Conservation (phyloP, 148 eudicot genomes). For the Limonium bicolor region DNA sequence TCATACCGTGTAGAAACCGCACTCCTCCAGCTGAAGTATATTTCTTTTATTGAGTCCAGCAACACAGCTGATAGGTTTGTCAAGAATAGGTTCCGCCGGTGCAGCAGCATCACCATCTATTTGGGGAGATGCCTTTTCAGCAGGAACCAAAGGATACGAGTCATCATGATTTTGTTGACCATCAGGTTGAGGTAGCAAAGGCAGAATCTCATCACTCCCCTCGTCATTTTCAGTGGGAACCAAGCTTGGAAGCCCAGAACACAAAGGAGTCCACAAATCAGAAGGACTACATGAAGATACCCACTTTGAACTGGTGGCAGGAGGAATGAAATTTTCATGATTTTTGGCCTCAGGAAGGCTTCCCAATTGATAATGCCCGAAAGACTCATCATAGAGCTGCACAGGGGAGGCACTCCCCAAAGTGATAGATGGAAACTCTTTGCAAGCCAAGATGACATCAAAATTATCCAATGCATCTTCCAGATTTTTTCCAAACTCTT, state of each 20-base stretch:
- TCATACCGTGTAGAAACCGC: slow-evolving; percentile 74
- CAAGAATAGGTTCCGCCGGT: slow-evolving; percentile 36
- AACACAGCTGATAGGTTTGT: slow-evolving; percentile 43
- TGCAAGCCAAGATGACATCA: slow-evolving; percentile 41
- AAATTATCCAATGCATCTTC: slow-evolving; percentile 17
- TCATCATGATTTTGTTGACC: slow-evolving; percentile 18
- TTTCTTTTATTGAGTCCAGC: slow-evolving; percentile 51
- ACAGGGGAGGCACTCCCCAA: slow-evolving; percentile 47
- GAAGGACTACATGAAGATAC: slow-evolving; percentile 23
- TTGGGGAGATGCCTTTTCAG: slow-evolving; percentile 19
- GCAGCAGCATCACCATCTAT: slow-evolving; percentile 12
- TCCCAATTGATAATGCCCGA: slow-evolving; percentile 19
- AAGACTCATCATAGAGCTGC: slow-evolving; percentile 44
- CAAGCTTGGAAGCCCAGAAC: slow-evolving; percentile 12
- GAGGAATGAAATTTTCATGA: slow-evolving; percentile 29
- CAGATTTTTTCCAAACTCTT: slow-evolving; percentile 11
- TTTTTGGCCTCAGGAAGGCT: slow-evolving; percentile 19
- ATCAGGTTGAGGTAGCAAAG: slow-evolving; percentile 11
- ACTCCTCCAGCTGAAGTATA: slow-evolving; percentile 46
- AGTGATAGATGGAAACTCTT: slow-evolving; percentile 64
- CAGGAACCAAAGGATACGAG: slow-evolving; percentile 5
- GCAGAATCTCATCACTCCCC: too few relatives aligned
- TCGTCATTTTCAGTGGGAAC: slow-evolving; percentile 9
- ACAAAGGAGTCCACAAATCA: slow-evolving; percentile 24
- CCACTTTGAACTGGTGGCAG: slow-evolving; percentile 24